phyloP scores from a whole-genome alignment of 2,329 filamentous ascomycete species.

The Coniochaeta prunicola region DNA sequence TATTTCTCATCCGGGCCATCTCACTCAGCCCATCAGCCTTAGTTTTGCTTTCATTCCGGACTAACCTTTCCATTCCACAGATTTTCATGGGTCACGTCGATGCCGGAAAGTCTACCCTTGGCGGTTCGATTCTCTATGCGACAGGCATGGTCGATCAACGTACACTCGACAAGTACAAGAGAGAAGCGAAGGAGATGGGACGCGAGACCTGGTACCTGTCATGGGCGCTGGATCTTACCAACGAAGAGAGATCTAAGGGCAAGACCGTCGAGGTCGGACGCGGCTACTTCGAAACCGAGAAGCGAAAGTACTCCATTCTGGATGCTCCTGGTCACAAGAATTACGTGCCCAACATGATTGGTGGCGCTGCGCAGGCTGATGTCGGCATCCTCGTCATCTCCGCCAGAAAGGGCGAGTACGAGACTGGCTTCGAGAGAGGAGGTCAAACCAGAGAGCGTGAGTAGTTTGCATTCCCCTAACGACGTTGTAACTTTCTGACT shows the following conservation, averaged over 20 bases:
- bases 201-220: slow-evolving; percentile 99
- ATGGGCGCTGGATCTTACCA: slow-evolving; percentile 95
- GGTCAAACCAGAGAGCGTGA: slow-evolving; percentile 80
- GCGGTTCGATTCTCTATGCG: slow-evolving; percentile 84
- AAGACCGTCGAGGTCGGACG: slow-evolving; percentile 97
- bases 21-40: background rate
- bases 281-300: slow-evolving; percentile 95
- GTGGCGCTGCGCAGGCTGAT: slow-evolving; percentile 86
- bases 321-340: slow-evolving; percentile 98
- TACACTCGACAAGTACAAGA: slow-evolving; percentile 97
- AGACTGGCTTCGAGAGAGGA: slow-evolving; percentile 94
- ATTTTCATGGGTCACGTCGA: slow-evolving; percentile 69
- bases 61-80: background rate
- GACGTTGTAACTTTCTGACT: background rate
- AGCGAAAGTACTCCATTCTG: slow-evolving; percentile 90
- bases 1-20: background rate
- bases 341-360: slow-evolving; percentile 97
- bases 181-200: slow-evolving; percentile 90
- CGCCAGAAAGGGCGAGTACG: slow-evolving; percentile 95
- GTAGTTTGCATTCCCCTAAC: background rate
- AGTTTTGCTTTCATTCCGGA: background rate
- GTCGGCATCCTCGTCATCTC: slow-evolving; percentile 94
- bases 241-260: slow-evolving; percentile 91
- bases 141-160: slow-evolving; percentile 99
- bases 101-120: slow-evolving; percentile 93